phyloP scores from a whole-genome alignment of 306 rosid genomes.

The Cicer judaicum region DNA sequence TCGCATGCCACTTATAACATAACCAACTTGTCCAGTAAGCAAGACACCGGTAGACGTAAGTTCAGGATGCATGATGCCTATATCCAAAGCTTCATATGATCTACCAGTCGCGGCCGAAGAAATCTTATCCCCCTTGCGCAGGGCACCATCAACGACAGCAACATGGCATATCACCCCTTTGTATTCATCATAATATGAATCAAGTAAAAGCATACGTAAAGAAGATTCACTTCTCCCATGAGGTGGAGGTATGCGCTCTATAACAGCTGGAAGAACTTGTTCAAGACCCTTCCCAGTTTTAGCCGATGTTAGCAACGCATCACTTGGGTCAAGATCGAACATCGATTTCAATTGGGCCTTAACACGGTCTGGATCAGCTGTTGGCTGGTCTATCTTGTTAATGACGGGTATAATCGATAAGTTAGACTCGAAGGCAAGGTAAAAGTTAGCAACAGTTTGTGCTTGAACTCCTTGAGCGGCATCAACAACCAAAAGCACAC shows the following conservation, averaged over 20 bases:
- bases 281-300: slow-evolving; percentile 95
- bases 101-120: slow-evolving; percentile 78
- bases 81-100: slow-evolving; percentile 75
- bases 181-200: slow-evolving; percentile 93
- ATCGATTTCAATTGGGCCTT: slow-evolving; percentile 83
- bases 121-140: slow-evolving; percentile 86
- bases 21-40: slow-evolving; percentile 94
- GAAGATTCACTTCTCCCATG: slow-evolving; percentile 69
- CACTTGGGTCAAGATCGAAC: slow-evolving; percentile 86
- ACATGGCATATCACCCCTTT: slow-evolving; percentile 93
- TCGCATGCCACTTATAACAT: slow-evolving; percentile 96
- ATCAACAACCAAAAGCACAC: slow-evolving; percentile 90
- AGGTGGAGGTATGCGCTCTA: slow-evolving; percentile 82
- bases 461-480: slow-evolving; percentile 99
- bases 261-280: slow-evolving; percentile 88
- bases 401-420: slow-evolving; percentile 74
- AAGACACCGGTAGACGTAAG: slow-evolving; percentile 83
- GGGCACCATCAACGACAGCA: slow-evolving; percentile 83
- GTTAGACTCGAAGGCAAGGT: slow-evolving; percentile 88
- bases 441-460: slow-evolving; percentile 90
- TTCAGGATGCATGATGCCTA: slow-evolving; percentile 97
- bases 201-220: slow-evolving; percentile 90
- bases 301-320: slow-evolving; percentile 88
- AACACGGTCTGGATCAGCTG: slow-evolving; percentile 89
- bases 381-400: slow-evolving; percentile 93